Base-by-base conservation (phyloP, 495 filamentous ascomycete genomes). In the Penicillium maclennaniae region DNA sequence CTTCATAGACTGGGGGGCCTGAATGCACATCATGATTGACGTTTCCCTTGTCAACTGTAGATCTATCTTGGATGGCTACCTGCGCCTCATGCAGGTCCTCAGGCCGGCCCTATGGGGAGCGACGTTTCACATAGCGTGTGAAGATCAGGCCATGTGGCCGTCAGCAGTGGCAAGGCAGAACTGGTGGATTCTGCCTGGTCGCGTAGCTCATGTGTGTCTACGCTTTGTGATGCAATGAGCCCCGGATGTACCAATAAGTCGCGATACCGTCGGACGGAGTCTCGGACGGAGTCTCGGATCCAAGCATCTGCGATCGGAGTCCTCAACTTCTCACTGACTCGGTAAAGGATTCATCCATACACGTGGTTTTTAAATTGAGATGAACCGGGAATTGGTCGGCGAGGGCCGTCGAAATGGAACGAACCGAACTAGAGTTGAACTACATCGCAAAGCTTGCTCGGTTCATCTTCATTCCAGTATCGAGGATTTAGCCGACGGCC, bases 101-200 rank as follows among this genome's bases (percentile, higher is more conserved):
- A 16, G 17, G 17, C n/a, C 17, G 31, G 31, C 31, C 31, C 42
- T 9, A 43, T 28, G 25, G 17, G 34, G 17, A 34, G 31, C 31
- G 42, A 43, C 41, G 53, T 55, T 51, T 55, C 53, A 45, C 42
- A 49, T 17, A 12, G 40, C 25, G 43, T 36, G 37, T 36, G n/a
- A 19, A 6, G 34, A 50, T 55, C 53, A 45, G 42, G 47, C 53
- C 47, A 55, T 50, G 53, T 51, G 53, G 46, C 34, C 49, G 45
- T 48, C 27, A 21, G 38, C 31, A 23, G 25, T 49, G 47, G 46
- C 53, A 55, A 55, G 47, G 53, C 53, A 47, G 36, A 42, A 42
- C 41, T 44, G 1, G 23, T n/a, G 31, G 17, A 48, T 15, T 42
- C 46, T 48, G 40, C 52, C 39, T 49, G 38, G 20, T 40, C 19